These are phyloP conservation scores for Ricinus communis DNA, from an alignment of 345 rosid genomes.

Conservation along the genomic window DNA sequence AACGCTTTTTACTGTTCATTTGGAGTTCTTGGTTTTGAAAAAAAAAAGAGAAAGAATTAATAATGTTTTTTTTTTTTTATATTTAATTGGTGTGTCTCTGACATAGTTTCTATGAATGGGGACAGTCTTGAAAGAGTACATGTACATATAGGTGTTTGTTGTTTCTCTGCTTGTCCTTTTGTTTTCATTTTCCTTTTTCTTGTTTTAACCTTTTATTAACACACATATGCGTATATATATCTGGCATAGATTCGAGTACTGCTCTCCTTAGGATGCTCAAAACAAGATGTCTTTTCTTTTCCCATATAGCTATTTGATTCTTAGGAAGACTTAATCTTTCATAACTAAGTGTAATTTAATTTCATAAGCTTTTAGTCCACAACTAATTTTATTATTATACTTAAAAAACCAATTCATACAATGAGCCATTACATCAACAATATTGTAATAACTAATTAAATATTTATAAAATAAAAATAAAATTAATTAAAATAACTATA, in stretches of 20 bases:
- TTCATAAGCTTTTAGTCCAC: neutral
- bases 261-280: conserved; percentile 19
- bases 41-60: too few species aligned
- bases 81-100: conserved; percentile 31
- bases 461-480: too few species aligned
- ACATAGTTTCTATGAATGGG: conserved; percentile 50
- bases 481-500: too few species aligned
- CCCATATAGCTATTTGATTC: neutral
- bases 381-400: neutral
- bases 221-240: neutral
- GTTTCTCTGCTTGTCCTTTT: conserved; percentile 38
- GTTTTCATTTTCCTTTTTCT: conserved; percentile 29
- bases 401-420: neutral
- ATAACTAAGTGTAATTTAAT: too few species aligned
- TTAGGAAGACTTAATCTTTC: too few species aligned
- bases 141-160: conserved; percentile 28
- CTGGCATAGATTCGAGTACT: conserved; percentile 42
- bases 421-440: too few species aligned
- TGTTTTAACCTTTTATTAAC: conserved; percentile 16
- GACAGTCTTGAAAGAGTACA: conserved; percentile 33
- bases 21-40: neutral
- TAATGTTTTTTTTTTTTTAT: neutral
- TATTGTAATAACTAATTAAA: too few species aligned
- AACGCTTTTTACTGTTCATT: neutral
- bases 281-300: conserved; percentile 2